These are phyloP conservation scores for Saprolegnia parasitica DNA, from an alignment of 352 stramenopile species.

Conservation along the genomic window DNA sequence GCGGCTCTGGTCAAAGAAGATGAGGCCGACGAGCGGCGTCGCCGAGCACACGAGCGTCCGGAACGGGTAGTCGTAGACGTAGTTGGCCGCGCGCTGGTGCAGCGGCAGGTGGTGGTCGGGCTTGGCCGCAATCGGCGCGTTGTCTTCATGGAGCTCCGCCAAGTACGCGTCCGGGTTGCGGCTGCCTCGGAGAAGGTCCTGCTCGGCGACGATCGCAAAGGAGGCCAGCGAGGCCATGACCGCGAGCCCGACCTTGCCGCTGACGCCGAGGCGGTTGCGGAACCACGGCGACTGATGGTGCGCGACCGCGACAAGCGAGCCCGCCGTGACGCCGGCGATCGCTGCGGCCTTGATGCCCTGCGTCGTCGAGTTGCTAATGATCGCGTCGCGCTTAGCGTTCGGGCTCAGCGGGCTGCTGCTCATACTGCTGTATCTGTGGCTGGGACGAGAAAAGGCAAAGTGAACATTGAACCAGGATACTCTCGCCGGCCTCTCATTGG, in stretches of 20 bases:
- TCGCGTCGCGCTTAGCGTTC: conserved; percentile 45
- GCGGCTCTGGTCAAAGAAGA: conserved; percentile 61
- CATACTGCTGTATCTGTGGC: background rate
- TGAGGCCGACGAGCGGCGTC: conserved; percentile 58
- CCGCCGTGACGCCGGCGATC: conserved; percentile 32
- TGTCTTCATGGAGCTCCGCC: conserved; percentile 40
- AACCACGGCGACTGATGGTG: conserved; percentile 64
- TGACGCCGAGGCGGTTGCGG: conserved; percentile 59
- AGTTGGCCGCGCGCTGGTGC: conserved; percentile 64
- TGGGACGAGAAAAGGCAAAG: background rate
- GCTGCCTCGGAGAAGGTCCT: conserved; percentile 48
- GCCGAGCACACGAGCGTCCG: conserved; percentile 48
- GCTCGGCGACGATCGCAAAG: conserved; percentile 66
- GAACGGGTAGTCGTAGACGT: conserved; percentile 79
- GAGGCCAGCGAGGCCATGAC: conserved; percentile 51
- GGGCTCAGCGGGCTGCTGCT: background rate
- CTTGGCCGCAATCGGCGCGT: conserved; percentile 23
- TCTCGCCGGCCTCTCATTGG: too few species aligned
- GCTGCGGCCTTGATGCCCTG: conserved; percentile 51
- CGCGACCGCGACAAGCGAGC: conserved; percentile 36
- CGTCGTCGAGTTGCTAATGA: conserved; percentile 60
- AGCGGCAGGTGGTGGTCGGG: conserved; percentile 42
- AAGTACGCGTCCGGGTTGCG: conserved; percentile 72
- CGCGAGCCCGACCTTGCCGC: conserved; percentile 67
- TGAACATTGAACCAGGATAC: background rate